Evolutionary conservation across 306 rosid genomes (phyloP), one percentile per base, ranked within the genome.

Genomic region (Fagus sylvatica): DNA sequence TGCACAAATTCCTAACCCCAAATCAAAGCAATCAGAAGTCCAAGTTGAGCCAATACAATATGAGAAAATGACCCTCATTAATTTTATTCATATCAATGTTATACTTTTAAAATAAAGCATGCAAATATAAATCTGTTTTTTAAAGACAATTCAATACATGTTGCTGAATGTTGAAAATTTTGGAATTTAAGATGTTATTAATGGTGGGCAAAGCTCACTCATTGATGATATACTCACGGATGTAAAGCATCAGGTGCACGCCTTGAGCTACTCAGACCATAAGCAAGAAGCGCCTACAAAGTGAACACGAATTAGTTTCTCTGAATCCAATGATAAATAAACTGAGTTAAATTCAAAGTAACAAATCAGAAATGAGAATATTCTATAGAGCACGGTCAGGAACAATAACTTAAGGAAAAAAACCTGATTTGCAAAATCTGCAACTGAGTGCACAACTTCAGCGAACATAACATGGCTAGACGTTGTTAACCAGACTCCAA

Each of bases 231-330:
- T 39, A 88, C 99, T 93, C 81, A 96, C 99, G 98, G 98, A 80
- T 96, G 99, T 51, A 93, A 71, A 74, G 98, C 98, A 85, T 96
- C 99, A 10, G 99, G 99, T 64, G 99, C 99, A 60, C 99, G 98
- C 79, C 98, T 91, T 71, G 99, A 96, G 89, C 99, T 96, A 84
- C 83, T 82, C 80, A 96, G 88, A 77, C 99, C 99, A 70, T 96
- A 96, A 71, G 99, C 98, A 84, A 96, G 98, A 59, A 96, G 94
- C 0, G 90, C 98, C 99, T 96, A 86, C 85, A 91, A 90, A 40
- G 76, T 34, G 71, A 80, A 74, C 55, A 82, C 2, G 6, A 17
- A 79, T 82, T 80, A 88, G 89, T 83, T 83, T 75, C 81, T 76
- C 71, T 16, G 70, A 76, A 75, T 67, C 51, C 57, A 65, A 48